Evolutionary conservation across 2,329 filamentous ascomycete species (phyloP), one percentile per base, ranked within the genome.

Genomic region (Xylariaceae sp.): DNA sequence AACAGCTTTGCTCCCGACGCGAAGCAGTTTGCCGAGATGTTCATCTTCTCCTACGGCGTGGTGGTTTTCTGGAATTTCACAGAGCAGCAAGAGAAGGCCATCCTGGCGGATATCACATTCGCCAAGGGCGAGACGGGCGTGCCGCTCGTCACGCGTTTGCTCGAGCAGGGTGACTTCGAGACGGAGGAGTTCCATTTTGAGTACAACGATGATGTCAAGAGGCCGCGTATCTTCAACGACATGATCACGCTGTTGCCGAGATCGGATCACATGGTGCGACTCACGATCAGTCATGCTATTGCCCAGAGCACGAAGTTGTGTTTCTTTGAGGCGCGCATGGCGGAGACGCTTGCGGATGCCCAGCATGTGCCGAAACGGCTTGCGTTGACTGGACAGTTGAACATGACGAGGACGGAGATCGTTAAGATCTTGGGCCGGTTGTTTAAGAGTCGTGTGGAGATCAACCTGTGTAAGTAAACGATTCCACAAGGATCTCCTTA

Each of bases 31-130:
- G 93, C 90, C 48, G 94, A 99, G 75, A 90, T 97, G 85, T 97
- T 96, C 72, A 88, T 99, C 67, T 97, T 95, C 74, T 93, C 90
- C 13, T 99, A 99, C 71, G 94, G 94, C 17, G 93, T 99, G 0
- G 93, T 94, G 0, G 94, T 99, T 4, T 96, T 99, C 73, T 99
- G 94, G 94, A 99, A 99, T 73, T 97, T 99, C 68, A 93, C 90
- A 9, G 92, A 96, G 73, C 84, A 88, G 65, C 94, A 99, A 73
- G 94, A 99, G 73, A 97, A 96, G 74, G 92, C 97, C 68, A 90
- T 97, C 51, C 82, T 99, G 18, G 94, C 94, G 45, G 94, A 99
- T 73, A 79, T 99, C 56, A 94, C 92, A 0, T 97, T 99, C 75
- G 90, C 90, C 9, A 84, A 87, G 65, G 85, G 83, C 56, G 84